Percentiles rank a stretch among this genome's conserved stretches.
Evolutionary conservation across 805 yeast species (phyloP).

Genomic region (Yueomyces sp.): DNA sequence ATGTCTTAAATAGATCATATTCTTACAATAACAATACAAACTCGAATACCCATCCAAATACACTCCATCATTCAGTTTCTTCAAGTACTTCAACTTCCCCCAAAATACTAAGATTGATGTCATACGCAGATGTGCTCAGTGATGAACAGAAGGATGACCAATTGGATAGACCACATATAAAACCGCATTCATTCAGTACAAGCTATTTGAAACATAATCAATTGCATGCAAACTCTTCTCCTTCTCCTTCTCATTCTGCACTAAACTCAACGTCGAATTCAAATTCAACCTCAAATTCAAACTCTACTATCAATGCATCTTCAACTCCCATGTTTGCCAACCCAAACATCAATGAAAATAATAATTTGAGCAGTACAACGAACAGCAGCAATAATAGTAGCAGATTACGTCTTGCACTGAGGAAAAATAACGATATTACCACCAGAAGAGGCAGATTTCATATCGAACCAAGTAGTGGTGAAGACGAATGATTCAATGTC

Average conservation of each 20-base stretch:
- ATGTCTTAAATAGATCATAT: too few relatives aligned
- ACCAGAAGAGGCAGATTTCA: conserved; percentile 1
- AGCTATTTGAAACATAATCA: background rate
- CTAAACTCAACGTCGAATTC: background rate
- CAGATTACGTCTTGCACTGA: too few relatives aligned
- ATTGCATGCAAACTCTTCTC: background rate
- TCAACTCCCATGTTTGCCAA: background rate
- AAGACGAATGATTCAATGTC: background rate
- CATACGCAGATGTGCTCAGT: conserved; percentile 68
- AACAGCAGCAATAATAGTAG: too few relatives aligned
- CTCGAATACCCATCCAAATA: too few relatives aligned
- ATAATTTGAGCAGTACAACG: too few relatives aligned
- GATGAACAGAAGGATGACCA: conserved; percentile 29
- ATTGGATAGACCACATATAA: background rate
- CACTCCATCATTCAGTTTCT: too few relatives aligned
- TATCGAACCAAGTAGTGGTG: background rate
- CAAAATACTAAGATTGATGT: conserved; percentile 34
- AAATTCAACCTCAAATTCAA: background rate
- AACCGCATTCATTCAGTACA: background rate
- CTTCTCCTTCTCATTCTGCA: background rate
- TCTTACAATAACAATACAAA: too few relatives aligned
- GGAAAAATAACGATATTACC: conserved; percentile 1
- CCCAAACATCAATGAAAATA: too few relatives aligned
- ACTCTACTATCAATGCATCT: background rate
- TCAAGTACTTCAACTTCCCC: background rate